Conservation (phyloP, 495 filamentous ascomycete species). For the Cercophora newfieldiana region DNA sequence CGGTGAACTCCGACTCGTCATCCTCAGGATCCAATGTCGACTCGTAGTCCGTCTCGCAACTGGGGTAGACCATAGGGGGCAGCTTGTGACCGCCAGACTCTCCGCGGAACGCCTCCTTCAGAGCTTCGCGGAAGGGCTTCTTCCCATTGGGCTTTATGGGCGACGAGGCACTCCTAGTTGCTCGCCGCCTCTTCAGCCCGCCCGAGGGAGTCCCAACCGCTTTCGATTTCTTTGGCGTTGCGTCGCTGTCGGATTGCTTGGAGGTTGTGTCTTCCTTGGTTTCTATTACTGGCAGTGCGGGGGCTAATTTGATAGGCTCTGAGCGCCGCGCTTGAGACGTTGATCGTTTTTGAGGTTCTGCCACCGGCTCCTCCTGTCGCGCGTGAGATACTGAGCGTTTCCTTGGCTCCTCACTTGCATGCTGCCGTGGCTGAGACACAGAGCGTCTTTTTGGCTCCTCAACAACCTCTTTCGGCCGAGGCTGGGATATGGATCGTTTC, state of each 20-base stretch:
- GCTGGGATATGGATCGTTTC: constrained; percentile 8
- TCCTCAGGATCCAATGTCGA: constrained; percentile 31
- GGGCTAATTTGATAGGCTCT: neutral
- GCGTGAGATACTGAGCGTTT: constrained; percentile 8
- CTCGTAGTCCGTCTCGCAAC: constrained; percentile 41
- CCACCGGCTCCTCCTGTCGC: neutral
- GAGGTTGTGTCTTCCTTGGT: constrained; percentile 17
- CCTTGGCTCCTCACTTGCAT: neutral
- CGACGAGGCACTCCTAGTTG: constrained; percentile 45
- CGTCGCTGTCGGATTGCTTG: constrained; percentile 28
- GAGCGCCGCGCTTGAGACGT: neutral
- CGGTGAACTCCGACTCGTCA: constrained; percentile 21
- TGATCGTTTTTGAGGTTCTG: neutral
- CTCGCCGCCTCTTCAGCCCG: constrained; percentile 48
- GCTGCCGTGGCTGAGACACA: constrained; percentile 5
- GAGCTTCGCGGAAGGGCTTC: constrained; percentile 48
- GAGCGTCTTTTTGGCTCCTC: neutral
- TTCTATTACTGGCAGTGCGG: neutral
- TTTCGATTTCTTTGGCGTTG: constrained; percentile 33
- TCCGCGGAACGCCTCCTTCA: constrained; percentile 57
- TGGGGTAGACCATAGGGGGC: constrained; percentile 46
- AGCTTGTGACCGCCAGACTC: constrained; percentile 49
- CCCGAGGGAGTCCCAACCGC: constrained; percentile 31
- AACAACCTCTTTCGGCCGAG: neutral
- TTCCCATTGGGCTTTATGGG: constrained; percentile 41